These are phyloP conservation scores for Sordariomycetes sp. DNA, from an alignment of 2,329 filamentous ascomycete species.

Conservation along the genomic window DNA sequence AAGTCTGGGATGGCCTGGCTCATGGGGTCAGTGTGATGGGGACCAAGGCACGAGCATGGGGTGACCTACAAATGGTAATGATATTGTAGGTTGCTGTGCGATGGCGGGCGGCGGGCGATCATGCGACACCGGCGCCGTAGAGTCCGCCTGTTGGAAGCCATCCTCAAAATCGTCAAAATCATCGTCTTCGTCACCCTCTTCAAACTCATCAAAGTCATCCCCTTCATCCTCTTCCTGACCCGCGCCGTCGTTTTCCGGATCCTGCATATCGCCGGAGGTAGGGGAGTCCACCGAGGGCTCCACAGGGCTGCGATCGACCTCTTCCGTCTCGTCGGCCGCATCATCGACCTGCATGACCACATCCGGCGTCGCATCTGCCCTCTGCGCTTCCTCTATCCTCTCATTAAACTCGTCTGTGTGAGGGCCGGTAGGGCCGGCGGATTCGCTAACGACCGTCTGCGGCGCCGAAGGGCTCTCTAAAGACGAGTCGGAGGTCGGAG, in stretches of 20 bases:
- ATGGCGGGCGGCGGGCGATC: constrained; percentile 14
- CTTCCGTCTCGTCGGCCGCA: constrained; percentile 18
- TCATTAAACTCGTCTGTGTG: constrained; percentile 11
- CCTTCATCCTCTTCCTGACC: constrained; percentile 38
- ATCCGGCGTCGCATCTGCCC: constrained; percentile 42
- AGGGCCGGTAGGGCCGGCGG: constrained; percentile 30
- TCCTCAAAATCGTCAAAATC: constrained; percentile 65
- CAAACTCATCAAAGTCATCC: constrained; percentile 53
- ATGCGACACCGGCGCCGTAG: constrained; percentile 16
- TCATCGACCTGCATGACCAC: constrained; percentile 35
- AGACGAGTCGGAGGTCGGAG: not conserved
- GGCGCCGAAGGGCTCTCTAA: constrained; percentile 23
- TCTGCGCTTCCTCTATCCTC: not conserved
- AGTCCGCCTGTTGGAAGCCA: constrained; percentile 51
- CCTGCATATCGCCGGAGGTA: constrained; percentile 12
- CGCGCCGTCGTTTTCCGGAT: constrained; percentile 18
- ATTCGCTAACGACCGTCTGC: constrained; percentile 43
- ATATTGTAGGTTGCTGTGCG: constrained; percentile 20
- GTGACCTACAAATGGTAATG: constrained; percentile 33
- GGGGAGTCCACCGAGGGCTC: not conserved
- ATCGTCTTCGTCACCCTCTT: constrained; percentile 42
- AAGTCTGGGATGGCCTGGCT: constrained; percentile 57
- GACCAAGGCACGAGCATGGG: not conserved
- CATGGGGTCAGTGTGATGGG: constrained; percentile 1
- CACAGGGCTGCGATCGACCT: not conserved